Percentiles rank a stretch among this genome's conserved stretches.
phyloP scores from a whole-genome alignment of 768 basidiomycete genomes.

The Agrocybe pediades region DNA sequence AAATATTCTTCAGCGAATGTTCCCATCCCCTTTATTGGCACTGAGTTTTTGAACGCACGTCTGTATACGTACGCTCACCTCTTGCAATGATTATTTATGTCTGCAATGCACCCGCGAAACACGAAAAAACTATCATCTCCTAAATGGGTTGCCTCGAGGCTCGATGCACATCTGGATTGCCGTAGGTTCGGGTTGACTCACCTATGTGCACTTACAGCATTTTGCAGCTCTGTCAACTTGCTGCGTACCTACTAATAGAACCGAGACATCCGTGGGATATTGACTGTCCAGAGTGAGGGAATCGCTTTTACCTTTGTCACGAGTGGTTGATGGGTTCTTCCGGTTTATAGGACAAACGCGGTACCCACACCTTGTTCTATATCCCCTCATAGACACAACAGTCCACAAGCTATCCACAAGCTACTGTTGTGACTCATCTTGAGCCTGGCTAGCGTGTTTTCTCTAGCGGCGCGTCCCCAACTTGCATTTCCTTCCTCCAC shows the following conservation, averaged over 20 bases:
- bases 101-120: no score
- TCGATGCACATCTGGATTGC: not conserved
- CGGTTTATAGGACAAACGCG: not conserved
- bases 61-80: slow-evolving; percentile 15
- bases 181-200: no score
- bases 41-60: slow-evolving; percentile 12
- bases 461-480: no score
- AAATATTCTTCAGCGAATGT: no score
- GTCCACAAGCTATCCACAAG: no score
- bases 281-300: not conserved
- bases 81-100: slow-evolving; percentile 10
- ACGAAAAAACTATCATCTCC: not conserved
- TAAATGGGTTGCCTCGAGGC: not conserved
- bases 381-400: no score
- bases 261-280: not conserved
- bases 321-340: not conserved
- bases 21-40: not conserved
- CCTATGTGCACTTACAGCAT: no score
- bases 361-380: not conserved
- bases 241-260: not conserved
- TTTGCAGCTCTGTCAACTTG: no score
- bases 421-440: not conserved
- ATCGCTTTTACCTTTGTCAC: not conserved
- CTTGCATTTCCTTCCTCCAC: no score
- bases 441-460: no score